Percentiles rank a stretch among this genome's conserved stretches.
Evolutionary conservation across 305 asterid species (phyloP).

Genomic region (Ajuga reptans): DNA sequence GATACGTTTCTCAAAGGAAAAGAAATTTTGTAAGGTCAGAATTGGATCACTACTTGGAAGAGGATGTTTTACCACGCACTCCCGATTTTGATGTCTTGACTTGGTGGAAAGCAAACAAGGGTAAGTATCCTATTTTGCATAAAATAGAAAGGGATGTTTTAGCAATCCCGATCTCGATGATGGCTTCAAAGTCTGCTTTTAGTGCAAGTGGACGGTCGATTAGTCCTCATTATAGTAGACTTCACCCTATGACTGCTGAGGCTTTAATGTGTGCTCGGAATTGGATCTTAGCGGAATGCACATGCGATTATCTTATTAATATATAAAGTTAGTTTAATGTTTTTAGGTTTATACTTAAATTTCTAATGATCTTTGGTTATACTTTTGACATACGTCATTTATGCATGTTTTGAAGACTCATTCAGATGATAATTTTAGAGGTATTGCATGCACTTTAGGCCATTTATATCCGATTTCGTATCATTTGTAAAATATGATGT

Average conservation of each 20-base stretch:
- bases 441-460: no score
- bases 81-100: neutral
- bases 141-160: neutral
- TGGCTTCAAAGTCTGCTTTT: no score
- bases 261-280: neutral
- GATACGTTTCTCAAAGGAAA: neutral
- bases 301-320: neutral
- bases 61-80: neutral
- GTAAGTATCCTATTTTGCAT: neutral
- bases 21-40: neutral
- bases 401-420: no score
- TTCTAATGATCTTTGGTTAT: no score
- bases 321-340: neutral
- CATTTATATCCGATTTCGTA: no score
- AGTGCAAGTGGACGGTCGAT: neutral
- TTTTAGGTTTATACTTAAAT: no score
- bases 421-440: neutral
- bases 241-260: neutral
- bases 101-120: neutral
- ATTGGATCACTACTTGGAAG: neutral
- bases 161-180: neutral
- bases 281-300: neutral
- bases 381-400: no score
- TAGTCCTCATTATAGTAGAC: neutral
- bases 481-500: no score